Evolutionary conservation across 176 grass and related monocot genomes (phyloP), one percentile per base, ranked within the genome.

Genomic region (Alloteropsis semialata): DNA sequence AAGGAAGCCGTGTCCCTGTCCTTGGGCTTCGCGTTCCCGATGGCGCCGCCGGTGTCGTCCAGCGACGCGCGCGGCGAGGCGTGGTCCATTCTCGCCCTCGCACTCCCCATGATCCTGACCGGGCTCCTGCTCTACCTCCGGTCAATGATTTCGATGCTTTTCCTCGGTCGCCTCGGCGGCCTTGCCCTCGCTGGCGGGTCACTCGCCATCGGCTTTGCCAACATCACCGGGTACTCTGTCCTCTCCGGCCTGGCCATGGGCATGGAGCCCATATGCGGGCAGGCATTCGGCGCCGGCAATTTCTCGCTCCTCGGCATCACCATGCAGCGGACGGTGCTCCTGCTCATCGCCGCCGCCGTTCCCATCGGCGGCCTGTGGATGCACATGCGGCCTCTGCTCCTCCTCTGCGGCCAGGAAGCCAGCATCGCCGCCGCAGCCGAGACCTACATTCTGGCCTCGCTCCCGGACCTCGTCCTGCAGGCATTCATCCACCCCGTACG

Each of bases 141-240:
- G 14, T 97, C 94, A 2, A 97, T 97, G 91, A 97, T 97, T 3
- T 97, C 94, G 39, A 97, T 97, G 94, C 84, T 97, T 55, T 97
- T 97, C 71, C 89, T 97, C 72, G 94, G 94, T 0, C 76, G 54
- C 0, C 86, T 97, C 27, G 87, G 94, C 5, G 89, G 86, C 10
- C 81, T 97, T 1, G 83, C 91, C 12, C 94, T 97, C 29, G 94
- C 94, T 2, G 94, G 94, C 8, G 94, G 94, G 0, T 87, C 94
- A 11, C 94, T 97, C 56, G 91, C 94, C 75, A 91, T 97, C 79
- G 94, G 94, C 25, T 97, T 97, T 1, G 94, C 94, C 8, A 97
- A 97, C 49, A 97, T 97, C 61, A 97, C 91, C 0, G 94, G 94
- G 0, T 93, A 93, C 37, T 97, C 94, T 5, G 94, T 97, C 7